Conservation (phyloP, 1,284 basidiomycete species). For the Somion occarium region DNA sequence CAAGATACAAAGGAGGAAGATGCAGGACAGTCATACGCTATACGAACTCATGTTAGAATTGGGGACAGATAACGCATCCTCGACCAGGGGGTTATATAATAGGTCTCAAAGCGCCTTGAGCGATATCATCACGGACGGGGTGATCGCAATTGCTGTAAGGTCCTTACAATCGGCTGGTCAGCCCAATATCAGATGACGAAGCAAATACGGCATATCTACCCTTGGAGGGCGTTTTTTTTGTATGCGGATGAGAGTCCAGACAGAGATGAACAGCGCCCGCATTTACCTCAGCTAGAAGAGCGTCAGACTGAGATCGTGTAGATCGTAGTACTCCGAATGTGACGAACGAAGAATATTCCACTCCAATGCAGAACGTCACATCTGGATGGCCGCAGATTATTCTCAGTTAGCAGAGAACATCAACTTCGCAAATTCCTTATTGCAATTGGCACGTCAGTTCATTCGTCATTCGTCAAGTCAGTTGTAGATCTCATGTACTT, state of each 20-base stretch:
- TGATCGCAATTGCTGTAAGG: background rate
- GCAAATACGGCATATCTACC: background rate
- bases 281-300: background rate
- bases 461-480: too few relatives aligned
- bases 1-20: background rate
- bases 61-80: background rate
- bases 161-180: background rate
- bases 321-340: too few relatives aligned
- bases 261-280: background rate
- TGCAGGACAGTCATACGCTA: background rate
- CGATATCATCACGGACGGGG: background rate
- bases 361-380: too few relatives aligned
- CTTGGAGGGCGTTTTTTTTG: background rate
- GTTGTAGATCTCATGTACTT: too few relatives aligned
- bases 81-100: too few relatives aligned
- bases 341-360: too few relatives aligned
- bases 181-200: background rate
- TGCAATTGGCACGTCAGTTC: too few relatives aligned
- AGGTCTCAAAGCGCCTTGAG: background rate
- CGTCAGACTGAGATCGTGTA: background rate
- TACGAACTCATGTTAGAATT: background rate
- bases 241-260: background rate
- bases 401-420: too few relatives aligned
- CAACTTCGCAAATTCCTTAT: too few relatives aligned
- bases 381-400: too few relatives aligned